These are phyloP conservation scores for Sclerotinia trifoliorum DNA, from an alignment of 2,329 filamentous ascomycete species.

Conservation along the genomic window DNA sequence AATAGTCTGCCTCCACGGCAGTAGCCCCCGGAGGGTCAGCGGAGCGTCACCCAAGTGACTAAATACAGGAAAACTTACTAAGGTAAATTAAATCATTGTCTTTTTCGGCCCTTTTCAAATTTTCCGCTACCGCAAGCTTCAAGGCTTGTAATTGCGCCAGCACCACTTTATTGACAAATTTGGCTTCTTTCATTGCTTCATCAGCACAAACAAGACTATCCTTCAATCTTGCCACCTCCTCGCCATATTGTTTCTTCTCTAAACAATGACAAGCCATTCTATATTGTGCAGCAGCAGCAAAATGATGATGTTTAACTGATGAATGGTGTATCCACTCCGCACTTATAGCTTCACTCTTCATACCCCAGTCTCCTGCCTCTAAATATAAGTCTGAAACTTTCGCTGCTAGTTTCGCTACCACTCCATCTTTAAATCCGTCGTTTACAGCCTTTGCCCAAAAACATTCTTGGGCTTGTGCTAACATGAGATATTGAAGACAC, in stretches of 20 bases:
- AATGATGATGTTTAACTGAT: constrained; percentile 95
- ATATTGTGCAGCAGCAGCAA: constrained; percentile 92
- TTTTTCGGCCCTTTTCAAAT: constrained; percentile 87
- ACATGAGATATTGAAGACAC: constrained; percentile 75
- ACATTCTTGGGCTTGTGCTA: constrained; percentile 94
- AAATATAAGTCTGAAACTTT: constrained; percentile 90
- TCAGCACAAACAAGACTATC: constrained; percentile 81
- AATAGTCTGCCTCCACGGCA: constrained; percentile 6
- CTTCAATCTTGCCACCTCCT: constrained; percentile 83
- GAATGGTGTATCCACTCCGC: constrained; percentile 98
- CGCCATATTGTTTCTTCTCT: constrained; percentile 91
- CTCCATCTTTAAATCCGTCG: constrained; percentile 87
- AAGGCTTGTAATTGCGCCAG: constrained; percentile 78
- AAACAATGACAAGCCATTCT: constrained; percentile 85
- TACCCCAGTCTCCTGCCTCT: constrained; percentile 76
- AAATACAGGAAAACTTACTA: constrained; percentile 47
- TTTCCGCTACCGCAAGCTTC: constrained; percentile 79
- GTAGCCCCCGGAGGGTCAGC: constrained; percentile 13
- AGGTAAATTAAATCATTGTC: constrained; percentile 97
- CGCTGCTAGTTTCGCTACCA: constrained; percentile 86
- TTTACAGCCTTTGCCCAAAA: constrained; percentile 98
- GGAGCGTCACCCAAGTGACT: constrained; percentile 3
- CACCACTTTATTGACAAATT: constrained; percentile 79
- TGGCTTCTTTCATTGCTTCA: constrained; percentile 81
- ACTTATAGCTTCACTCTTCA: constrained; percentile 85